Base-by-base conservation (phyloP, 352 stramenopile genomes). In the Pythium pyrilobum region DNA sequence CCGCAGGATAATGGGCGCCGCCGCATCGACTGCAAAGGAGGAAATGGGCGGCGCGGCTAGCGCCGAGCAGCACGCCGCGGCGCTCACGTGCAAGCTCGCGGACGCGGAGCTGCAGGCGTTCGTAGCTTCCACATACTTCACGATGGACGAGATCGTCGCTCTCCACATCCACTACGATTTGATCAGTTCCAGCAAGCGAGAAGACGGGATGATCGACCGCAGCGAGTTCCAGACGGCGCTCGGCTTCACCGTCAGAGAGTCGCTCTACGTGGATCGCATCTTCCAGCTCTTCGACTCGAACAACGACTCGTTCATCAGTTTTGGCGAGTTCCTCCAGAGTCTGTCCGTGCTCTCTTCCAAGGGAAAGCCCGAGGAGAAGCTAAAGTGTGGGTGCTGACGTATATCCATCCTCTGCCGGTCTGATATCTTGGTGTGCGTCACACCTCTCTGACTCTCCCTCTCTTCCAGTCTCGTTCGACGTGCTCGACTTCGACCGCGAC, bases 201-300 rank as follows among this genome's bases (percentile, higher is more conserved):
- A 87, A 52, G 77, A 91, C 51, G 73, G 74, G 16, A 55, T 89
- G 24, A 90, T 91, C 56, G 78, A 91, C 63, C 74, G 69, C 24
- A 85, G 74, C 47, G 78, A 91, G 44, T 93, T 91, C 64, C 82
- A 93, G 66, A 85, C 67, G 6, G 81, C 74, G 38, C 59, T 90
- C 18, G 78, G 82, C 15, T 88, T 93, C 31, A 82, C 77, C 2
- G 66, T 83, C 37, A 90, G 90, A 52, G 78, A 90, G 42, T 93
- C 77, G 62, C 68, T 91, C 16, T 91, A 89, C 47, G 82, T 89
- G 59, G 80, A 92, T 49, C 77, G 80, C 21, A 86, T 87, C 51
- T 89, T 90, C 53, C 67, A 87, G 68, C 68, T 90, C 38, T 89
- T 93, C 50, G 79, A 91, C 59, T 52, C 66, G 13, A 90, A 93